Evolutionary conservation across 2,329 filamentous ascomycete species (phyloP).

Genomic region (Aureobasidium uvarum): DNA sequence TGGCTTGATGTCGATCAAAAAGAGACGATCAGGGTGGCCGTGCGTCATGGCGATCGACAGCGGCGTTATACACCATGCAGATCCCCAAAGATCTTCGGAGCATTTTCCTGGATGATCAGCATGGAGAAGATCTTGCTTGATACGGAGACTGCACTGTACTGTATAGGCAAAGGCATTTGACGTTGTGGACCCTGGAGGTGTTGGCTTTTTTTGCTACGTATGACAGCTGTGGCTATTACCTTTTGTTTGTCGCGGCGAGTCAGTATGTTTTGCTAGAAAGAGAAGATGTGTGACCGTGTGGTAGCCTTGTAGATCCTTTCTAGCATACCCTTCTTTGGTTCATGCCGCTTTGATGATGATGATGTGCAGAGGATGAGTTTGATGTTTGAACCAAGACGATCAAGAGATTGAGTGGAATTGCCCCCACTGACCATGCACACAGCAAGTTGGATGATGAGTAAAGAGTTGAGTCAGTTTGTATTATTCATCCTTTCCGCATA

Average conservation of each 20-base stretch:
- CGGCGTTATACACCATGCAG: neutral
- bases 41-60: slow-evolving; percentile 1
- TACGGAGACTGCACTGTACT: neutral
- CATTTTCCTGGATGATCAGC: neutral
- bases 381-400: neutral
- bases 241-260: neutral
- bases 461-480: neutral
- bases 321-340: neutral
- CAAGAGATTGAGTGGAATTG: neutral
- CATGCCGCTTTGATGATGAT: neutral
- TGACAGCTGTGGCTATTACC: slow-evolving; percentile 8
- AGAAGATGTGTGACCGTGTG: neutral
- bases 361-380: neutral
- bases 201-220: neutral
- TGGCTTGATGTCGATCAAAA: neutral
- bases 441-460: neutral
- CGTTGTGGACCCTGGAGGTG: neutral
- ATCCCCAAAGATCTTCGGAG: neutral
- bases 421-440: neutral
- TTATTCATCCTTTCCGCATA: neutral
- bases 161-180: slow-evolving; percentile 8
- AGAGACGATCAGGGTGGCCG: neutral
- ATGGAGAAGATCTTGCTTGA: neutral
- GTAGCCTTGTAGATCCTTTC: neutral
- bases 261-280: neutral